These are phyloP conservation scores for Cutaneotrichosporon mucoides DNA, from an alignment of 1,284 basidiomycete genomes.

Conservation along the genomic window DNA sequence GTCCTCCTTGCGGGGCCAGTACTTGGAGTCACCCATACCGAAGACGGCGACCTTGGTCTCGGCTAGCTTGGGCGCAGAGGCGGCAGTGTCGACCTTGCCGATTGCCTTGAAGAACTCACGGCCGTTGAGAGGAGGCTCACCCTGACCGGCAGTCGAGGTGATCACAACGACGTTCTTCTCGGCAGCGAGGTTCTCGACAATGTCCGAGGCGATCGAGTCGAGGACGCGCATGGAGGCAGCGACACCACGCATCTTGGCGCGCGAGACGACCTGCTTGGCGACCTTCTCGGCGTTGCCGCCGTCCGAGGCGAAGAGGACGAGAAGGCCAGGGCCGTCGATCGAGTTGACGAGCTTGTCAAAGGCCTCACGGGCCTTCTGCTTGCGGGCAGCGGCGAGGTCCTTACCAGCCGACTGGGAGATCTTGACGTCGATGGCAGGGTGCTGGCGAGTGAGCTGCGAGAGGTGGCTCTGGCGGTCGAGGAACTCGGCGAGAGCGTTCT, in stretches of 20 bases:
- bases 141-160: constrained; percentile 97
- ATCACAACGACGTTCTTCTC: constrained; percentile 76
- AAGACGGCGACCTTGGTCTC: constrained; percentile 80
- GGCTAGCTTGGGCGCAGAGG: constrained; percentile 39
- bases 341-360: constrained; percentile 80
- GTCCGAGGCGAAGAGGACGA: constrained; percentile 89
- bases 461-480: constrained; percentile 95
- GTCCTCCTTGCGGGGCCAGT: constrained; percentile 97
- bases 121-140: constrained; percentile 95
- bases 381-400: constrained; percentile 76
- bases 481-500: constrained; percentile 91
- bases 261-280: constrained; percentile 78
- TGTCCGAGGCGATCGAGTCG: constrained; percentile 60
- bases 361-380: constrained; percentile 74
- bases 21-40: constrained; percentile 96
- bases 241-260: constrained; percentile 81
- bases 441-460: constrained; percentile 76
- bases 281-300: constrained; percentile 93
- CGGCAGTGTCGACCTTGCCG: constrained; percentile 59
- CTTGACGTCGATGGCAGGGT: constrained; percentile 74
- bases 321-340: constrained; percentile 83
- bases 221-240: constrained; percentile 69
- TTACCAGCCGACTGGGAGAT: constrained; percentile 80
- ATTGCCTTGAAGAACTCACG: constrained; percentile 83
- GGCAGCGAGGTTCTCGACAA: constrained; percentile 59